Evolutionary conservation across 1,139 yeast species (phyloP), one percentile per base, ranked within the genome.

Genomic region (Sugiyamaella novakii): DNA sequence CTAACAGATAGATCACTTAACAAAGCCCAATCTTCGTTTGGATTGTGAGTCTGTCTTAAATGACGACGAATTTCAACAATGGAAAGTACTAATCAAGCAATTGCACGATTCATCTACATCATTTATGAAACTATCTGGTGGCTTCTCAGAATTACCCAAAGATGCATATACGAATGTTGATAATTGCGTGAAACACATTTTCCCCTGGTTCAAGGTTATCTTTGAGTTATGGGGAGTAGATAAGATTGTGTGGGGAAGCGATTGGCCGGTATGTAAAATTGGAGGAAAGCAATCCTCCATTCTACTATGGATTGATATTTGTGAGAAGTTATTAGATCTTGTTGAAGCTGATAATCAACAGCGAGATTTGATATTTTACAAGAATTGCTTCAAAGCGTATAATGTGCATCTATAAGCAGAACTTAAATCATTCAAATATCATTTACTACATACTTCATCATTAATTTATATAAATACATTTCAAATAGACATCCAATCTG

Each of bases 211-310:
- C 49, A 59, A 38, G 56, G 64, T 11, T 51, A 63, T 40, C 51
- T 58, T 42, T 11, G 65, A 63, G 1, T 46, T 58, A 11, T 71
- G 71, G 66, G 75, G 73, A 1, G 48, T 57, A 1, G 61, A 65
- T 1, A 53, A 63, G 5, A 58, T 69, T 2, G 61, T 74, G 6
- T 74, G 73, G 71, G 77, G 74, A 3, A 71, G 75, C 51, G 75
- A 74, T 54, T 74, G 76, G 75, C 77, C 77, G 0, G 74, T 72
- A 3, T 70, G 73, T 49, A 66, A 63, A 11, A 39, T 62, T 12
- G 47, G 54, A 5, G 61, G 59, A 2, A 60, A 59, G 0, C 28
- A 25, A 2, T 40, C 50, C n/a, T 54, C 63, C 0, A 49, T 60
- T 49, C 17, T 28, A 1, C 47, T 45, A 28, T 64, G 67, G 67